phyloP scores from a whole-genome alignment of 352 stramenopile species.

The Phytophthora podocarpi region DNA sequence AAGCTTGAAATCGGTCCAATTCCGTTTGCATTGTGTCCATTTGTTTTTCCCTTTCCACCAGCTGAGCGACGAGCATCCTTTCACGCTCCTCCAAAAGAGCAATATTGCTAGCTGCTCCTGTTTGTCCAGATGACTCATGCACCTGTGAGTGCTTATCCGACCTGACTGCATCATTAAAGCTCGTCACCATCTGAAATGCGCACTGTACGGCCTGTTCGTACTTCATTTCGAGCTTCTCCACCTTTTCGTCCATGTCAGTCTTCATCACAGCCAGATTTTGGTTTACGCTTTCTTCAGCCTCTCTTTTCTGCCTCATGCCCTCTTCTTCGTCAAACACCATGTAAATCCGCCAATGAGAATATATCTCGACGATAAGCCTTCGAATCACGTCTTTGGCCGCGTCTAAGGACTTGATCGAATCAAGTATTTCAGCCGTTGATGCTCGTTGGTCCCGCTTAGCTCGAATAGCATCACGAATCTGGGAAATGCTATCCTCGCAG shows the following conservation, averaged over 20 bases:
- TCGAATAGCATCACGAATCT: slow-evolving; percentile 51
- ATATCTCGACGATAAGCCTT: slow-evolving; percentile 55
- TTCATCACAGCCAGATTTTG: slow-evolving; percentile 22
- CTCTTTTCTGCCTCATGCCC: slow-evolving; percentile 15
- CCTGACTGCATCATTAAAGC: slow-evolving; percentile 25
- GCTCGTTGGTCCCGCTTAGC: slow-evolving; percentile 21
- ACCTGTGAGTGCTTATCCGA: slow-evolving; percentile 1
- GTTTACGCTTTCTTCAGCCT: slow-evolving; percentile 5
- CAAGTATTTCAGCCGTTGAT: slow-evolving; percentile 41
- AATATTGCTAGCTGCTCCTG: slow-evolving; percentile 23
- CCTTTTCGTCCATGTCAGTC: slow-evolving; percentile 30
- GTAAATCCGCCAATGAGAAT: slow-evolving; percentile 53
- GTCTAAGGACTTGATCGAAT: slow-evolving; percentile 52
- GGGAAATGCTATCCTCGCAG: slow-evolving; percentile 67
- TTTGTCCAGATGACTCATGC: slow-evolving; percentile 24
- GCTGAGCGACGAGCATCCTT: slow-evolving; percentile 19
- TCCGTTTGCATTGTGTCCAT: slow-evolving; percentile 30
- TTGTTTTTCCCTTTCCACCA: slow-evolving; percentile 38
- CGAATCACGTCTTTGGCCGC: slow-evolving; percentile 53
- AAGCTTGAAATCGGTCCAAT: slow-evolving; percentile 39
- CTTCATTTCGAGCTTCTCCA: slow-evolving; percentile 31
- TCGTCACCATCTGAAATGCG: slow-evolving; percentile 44
- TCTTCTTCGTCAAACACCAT: slow-evolving; percentile 41
- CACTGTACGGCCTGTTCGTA: slow-evolving; percentile 44
- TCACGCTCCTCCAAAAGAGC: slow-evolving; percentile 30